Conservation (phyloP, 352 stramenopile species). For the Phytophthora syringae region DNA sequence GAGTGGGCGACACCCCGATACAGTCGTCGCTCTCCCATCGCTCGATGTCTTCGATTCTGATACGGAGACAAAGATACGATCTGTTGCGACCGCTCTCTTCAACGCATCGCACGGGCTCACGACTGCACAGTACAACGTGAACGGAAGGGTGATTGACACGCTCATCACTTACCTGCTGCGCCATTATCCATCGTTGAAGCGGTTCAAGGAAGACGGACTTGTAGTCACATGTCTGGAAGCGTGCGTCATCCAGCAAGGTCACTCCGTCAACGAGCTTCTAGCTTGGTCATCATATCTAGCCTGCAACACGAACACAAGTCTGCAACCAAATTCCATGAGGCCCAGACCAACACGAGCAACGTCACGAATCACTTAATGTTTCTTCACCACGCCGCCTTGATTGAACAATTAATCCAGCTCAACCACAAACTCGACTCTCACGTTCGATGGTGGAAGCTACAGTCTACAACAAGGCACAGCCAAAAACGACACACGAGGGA, state of each 20-base stretch:
- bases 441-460: not conserved
- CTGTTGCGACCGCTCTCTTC: not conserved
- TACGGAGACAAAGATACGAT: not conserved
- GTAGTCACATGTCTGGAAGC: slow-evolving; percentile 5
- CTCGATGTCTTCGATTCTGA: not conserved
- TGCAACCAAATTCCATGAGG: not conserved
- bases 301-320: not conserved
- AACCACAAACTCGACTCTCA: not conserved
- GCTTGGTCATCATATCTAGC: slow-evolving; percentile 7
- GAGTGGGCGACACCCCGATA: not conserved
- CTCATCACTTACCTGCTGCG: slow-evolving; percentile 18
- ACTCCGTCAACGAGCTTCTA: slow-evolving; percentile 10
- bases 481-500: not conserved
- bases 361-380: slow-evolving; percentile 3
- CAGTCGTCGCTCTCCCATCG: not conserved
- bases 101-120: not conserved
- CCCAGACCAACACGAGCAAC: not conserved
- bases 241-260: not conserved
- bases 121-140: slow-evolving; percentile 10
- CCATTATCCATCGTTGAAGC: slow-evolving; percentile 15
- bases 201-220: not conserved
- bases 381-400: slow-evolving; percentile 7
- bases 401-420: slow-evolving; percentile 11
- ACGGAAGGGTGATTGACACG: slow-evolving; percentile 8
- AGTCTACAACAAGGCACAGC: slow-evolving; percentile 3